Base-by-base conservation (phyloP, 2,329 filamentous ascomycete species). In the Xylariaceae sp. region DNA sequence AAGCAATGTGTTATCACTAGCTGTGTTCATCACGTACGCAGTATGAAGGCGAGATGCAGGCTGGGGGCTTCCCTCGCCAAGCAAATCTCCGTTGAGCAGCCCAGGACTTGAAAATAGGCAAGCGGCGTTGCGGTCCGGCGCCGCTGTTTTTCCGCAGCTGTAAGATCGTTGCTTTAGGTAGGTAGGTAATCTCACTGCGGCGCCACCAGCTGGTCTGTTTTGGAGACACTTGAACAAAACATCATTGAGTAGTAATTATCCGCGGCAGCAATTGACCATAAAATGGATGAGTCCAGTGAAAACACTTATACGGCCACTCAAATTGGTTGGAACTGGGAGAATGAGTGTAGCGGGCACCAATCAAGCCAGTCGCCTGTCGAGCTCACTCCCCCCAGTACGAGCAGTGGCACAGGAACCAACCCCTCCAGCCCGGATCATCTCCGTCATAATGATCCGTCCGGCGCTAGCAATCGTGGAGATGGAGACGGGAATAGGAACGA, bases 321-420 rank as follows among this genome's bases (percentile, higher is more conserved):
- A 21, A 23, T 29, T 20, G 20, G 20, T 43, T 49, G 24, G 11
- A 43, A 10, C 4, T 24, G 44, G 30, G 44, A 23, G 15, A 20
- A 15, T 15, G 42, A 48, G 42, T 53, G 29, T 21, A 30, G 29
- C 41, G 44, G 49, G 8, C 8, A 10, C 23, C 18, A 36, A 10
- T 30, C 21, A 9, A 16, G 13, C 36, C 50, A 36, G 29, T 49
- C 30, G 43, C 18, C 44, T 2, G 26, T 53, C 24, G 44, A 49
- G 39, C 44, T 41, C 37, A 53, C 50, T 16, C 43, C 50, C 13
- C 44, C 50, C 6, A 37, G 37, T 21, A 27, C 30, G 13, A 48
- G 29, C 23, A 53, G 50, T n/a, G 32, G 43, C 39, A 39, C n/a
- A 39, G 42, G 50, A 42, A 30, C 20, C 11, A 15, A 53, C 50